These are phyloP conservation scores for Plasmodium ovale DNA, from an alignment of 169 alveolate species.

Conservation along the genomic window DNA sequence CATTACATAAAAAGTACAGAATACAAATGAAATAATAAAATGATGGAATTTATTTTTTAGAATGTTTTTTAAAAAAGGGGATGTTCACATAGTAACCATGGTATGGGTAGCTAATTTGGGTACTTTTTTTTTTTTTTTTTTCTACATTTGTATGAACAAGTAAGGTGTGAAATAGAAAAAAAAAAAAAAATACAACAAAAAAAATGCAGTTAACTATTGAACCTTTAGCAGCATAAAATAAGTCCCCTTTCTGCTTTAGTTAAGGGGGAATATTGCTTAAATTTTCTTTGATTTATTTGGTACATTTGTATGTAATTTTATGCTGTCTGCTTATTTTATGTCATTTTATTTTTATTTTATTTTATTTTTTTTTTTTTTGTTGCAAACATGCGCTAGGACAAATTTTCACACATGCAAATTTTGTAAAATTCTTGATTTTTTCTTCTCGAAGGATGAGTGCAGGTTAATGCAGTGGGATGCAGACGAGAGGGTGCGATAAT, in stretches of 20 bases:
- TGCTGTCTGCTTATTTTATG: neutral
- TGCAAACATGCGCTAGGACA: slow-evolving; percentile 13
- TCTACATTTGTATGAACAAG: too few species aligned
- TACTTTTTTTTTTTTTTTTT: too few species aligned
- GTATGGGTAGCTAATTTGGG: too few species aligned
- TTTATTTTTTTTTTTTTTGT: slow-evolving; percentile 18
- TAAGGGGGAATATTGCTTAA: neutral
- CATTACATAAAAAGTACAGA: too few species aligned
- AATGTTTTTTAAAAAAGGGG: too few species aligned
- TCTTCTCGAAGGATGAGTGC: neutral
- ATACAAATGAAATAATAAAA: too few species aligned
- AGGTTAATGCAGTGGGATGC: neutral
- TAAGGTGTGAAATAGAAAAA: too few species aligned
- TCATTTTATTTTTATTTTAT: neutral
- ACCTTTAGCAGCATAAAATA: neutral
- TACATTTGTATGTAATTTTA: neutral
- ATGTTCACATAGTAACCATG: too few species aligned
- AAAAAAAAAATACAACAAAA: too few species aligned
- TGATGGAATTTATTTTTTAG: too few species aligned
- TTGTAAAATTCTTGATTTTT: neutral
- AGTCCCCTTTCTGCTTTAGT: neutral
- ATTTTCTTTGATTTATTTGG: neutral
- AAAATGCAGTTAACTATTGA: too few species aligned
- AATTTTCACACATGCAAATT: slow-evolving; percentile 1
- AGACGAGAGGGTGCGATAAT: too few species aligned